phyloP scores from a whole-genome alignment of 2,329 filamentous ascomycete species.

The Corinectria fuckeliana region DNA sequence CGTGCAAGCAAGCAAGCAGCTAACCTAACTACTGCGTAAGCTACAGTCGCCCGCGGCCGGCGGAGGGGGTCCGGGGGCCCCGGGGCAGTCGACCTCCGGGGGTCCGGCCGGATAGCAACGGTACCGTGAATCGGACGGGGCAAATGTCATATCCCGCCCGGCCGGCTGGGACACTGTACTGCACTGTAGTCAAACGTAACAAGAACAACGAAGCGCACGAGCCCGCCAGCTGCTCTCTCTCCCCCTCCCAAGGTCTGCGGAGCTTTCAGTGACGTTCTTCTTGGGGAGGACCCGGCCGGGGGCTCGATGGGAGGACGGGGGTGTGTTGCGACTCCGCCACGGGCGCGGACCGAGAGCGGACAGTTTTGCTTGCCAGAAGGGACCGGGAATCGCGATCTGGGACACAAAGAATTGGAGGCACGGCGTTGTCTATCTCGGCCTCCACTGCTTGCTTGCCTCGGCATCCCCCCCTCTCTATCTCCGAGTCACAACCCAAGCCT shows the following conservation, averaged over 20 bases:
- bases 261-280: neutral
- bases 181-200: too few relatives aligned
- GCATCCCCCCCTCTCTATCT: too few relatives aligned
- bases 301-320: conserved; percentile 1
- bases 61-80: conserved; percentile 8
- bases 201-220: too few relatives aligned
- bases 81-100: conserved; percentile 24
- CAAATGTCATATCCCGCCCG: neutral
- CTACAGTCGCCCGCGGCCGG: neutral
- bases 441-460: neutral
- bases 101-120: conserved; percentile 11
- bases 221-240: too few relatives aligned
- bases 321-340: neutral
- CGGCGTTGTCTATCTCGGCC: neutral
- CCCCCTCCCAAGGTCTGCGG: neutral
- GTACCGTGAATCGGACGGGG: neutral
- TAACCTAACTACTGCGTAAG: too few relatives aligned
- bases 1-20: neutral
- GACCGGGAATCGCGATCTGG: neutral
- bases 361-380: neutral
- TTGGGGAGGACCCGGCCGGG: neutral
- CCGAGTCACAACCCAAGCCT: neutral
- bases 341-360: conserved; percentile 1
- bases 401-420: neutral
- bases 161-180: neutral